Conservation (phyloP, 139 green algal genomes). For the Tetradesmus obliquus region DNA sequence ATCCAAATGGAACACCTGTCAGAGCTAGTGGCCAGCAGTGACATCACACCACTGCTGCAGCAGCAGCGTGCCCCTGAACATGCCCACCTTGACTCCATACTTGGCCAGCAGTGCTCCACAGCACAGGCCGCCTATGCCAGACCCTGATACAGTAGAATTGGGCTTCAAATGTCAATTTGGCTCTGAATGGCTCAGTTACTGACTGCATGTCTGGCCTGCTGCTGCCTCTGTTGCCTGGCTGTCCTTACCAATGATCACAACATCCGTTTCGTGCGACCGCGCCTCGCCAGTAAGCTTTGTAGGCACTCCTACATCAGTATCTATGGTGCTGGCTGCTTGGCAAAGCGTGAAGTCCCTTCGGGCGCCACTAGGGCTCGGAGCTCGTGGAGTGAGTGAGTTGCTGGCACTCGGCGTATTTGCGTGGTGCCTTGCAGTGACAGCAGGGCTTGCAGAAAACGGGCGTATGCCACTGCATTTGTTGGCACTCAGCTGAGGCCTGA, state of each 20-base stretch:
- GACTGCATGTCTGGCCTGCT: neutral
- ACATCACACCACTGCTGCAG: neutral
- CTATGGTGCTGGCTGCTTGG: neutral
- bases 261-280: constrained; percentile 68
- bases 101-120: constrained; percentile 85
- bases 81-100: constrained; percentile 83
- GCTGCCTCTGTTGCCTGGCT: neutral
- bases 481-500: neutral
- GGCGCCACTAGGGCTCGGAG: neutral
- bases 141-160: no score
- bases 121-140: constrained; percentile 87
- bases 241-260: constrained; percentile 75
- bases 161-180: no score
- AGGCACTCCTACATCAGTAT: neutral
- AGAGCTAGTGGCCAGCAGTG: neutral
- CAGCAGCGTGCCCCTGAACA: neutral
- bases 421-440: no score
- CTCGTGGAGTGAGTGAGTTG: neutral
- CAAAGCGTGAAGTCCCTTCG: neutral
- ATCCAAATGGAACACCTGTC: neutral
- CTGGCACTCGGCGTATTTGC: neutral
- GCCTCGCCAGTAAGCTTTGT: constrained; percentile 35
- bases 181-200: neutral
- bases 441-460: neutral
- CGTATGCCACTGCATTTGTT: neutral